These are phyloP conservation scores for Clathrospora elynae DNA, from an alignment of 2,329 filamentous ascomycete genomes.

Conservation along the genomic window DNA sequence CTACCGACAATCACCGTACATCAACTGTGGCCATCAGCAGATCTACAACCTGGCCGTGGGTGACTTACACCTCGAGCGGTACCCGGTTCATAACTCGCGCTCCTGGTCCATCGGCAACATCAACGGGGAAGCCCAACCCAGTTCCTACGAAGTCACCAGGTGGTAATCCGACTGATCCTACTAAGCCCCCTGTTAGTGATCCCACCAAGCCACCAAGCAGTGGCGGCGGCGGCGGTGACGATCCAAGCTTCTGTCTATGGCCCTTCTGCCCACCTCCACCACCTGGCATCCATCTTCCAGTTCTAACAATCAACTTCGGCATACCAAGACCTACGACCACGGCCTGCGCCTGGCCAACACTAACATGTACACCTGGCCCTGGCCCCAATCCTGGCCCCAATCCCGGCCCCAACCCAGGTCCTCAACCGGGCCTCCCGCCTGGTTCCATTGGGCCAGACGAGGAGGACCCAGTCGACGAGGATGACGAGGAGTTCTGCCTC, in stretches of 20 bases:
- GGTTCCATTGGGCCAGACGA: neutral
- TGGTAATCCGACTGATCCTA: neutral
- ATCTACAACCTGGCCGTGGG: conserved; percentile 7
- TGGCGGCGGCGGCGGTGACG: conserved; percentile 1
- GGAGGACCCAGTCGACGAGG: conserved; percentile 1
- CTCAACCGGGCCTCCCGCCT: neutral
- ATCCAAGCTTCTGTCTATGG: conserved; percentile 6
- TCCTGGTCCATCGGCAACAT: neutral
- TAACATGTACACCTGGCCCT: conserved; percentile 1
- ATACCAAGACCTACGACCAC: conserved; percentile 8
- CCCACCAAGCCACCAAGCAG: neutral
- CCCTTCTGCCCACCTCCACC: conserved; percentile 5
- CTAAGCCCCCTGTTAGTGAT: neutral
- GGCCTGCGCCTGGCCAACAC: conserved; percentile 7
- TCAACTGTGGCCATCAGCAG: conserved; percentile 4
- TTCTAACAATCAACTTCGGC: conserved; percentile 3
- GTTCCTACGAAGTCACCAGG: neutral
- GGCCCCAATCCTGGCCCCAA: neutral
- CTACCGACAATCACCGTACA: neutral
- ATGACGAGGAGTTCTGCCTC: neutral
- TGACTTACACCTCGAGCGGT: neutral
- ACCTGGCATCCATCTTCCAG: neutral
- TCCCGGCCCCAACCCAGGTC: neutral
- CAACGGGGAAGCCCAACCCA: neutral
- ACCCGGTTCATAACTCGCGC: neutral